Evolutionary conservation across 345 rosid species (phyloP).

Genomic region (Rubroshorea leprosula): DNA sequence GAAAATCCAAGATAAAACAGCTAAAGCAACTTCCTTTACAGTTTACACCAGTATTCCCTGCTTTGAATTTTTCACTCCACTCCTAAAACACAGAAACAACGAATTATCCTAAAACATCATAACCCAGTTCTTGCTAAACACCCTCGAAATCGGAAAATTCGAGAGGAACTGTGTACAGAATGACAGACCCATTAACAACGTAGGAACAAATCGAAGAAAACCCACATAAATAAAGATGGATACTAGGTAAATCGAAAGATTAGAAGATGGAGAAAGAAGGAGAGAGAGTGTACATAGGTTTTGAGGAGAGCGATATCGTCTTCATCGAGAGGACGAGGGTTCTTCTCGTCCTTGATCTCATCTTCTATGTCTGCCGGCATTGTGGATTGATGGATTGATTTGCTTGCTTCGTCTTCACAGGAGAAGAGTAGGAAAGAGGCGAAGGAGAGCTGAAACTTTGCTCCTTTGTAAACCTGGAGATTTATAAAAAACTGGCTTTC

Average conservation of each 20-base stretch:
- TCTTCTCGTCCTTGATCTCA: conserved; percentile 64
- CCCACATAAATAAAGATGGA: not conserved
- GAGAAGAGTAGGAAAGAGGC: not conserved
- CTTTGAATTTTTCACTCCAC: not conserved
- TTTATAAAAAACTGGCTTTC: not conserved
- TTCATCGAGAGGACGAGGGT: conserved; percentile 62
- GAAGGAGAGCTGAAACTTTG: not conserved
- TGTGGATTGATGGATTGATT: not conserved
- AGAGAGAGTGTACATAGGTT: conserved; percentile 38
- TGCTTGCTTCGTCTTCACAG: not conserved
- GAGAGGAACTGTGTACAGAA: not conserved
- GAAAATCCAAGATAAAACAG: not conserved
- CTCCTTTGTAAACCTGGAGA: not conserved
- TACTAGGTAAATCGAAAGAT: not conserved
- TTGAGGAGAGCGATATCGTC: conserved; percentile 74
- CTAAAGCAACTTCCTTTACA: not conserved
- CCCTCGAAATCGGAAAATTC: not conserved
- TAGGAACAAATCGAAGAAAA: not conserved
- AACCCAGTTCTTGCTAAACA: too few relatives aligned
- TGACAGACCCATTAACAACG: too few relatives aligned
- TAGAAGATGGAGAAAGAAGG: not conserved
- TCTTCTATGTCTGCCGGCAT: conserved; percentile 41
- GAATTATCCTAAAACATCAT: not conserved
- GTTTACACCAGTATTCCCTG: not conserved
- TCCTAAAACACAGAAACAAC: not conserved